These are phyloP conservation scores for Termitomyces sp. DNA, from an alignment of 768 basidiomycete genomes.

Conservation along the genomic window DNA sequence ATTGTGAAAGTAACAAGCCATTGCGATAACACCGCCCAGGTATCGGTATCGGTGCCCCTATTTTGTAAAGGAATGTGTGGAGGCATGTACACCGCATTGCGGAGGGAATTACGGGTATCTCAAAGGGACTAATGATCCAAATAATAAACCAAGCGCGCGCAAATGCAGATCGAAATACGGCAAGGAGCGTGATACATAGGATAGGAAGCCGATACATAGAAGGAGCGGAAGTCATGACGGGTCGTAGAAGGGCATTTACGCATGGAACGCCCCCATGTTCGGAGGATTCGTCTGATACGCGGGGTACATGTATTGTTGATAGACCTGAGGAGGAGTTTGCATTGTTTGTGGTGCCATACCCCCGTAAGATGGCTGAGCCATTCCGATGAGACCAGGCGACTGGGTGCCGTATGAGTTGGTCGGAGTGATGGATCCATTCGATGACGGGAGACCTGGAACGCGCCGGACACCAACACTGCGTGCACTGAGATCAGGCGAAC, in stretches of 20 bases:
- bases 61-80: slow-evolving; percentile 27
- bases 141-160: slow-evolving; percentile 32
- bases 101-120: slow-evolving; percentile 25
- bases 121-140: slow-evolving; percentile 21
- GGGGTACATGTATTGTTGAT: slow-evolving; percentile 82
- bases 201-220: slow-evolving; percentile 22
- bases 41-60: slow-evolving; percentile 15
- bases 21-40: slow-evolving; percentile 30
- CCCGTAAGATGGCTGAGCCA: slow-evolving; percentile 63
- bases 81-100: slow-evolving; percentile 28
- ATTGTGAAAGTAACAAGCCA: slow-evolving; percentile 27
- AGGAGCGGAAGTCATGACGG: slow-evolving; percentile 35
- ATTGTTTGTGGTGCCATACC: slow-evolving; percentile 39
- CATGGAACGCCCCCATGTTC: slow-evolving; percentile 76
- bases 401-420: slow-evolving; percentile 46
- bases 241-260: slow-evolving; percentile 43
- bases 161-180: slow-evolving; percentile 22
- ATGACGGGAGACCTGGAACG: slow-evolving; percentile 36
- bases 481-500: slow-evolving; percentile 39
- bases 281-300: slow-evolving; percentile 74
- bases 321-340: slow-evolving; percentile 61
- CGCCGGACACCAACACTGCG: slow-evolving; percentile 46
- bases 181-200: slow-evolving; percentile 29
- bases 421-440: slow-evolving; percentile 41
- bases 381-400: slow-evolving; percentile 59